Evolutionary conservation across 202 grass and related monocot species (phyloP), one percentile per base, ranked within the genome.

Genomic region (Eragrostis tef): DNA sequence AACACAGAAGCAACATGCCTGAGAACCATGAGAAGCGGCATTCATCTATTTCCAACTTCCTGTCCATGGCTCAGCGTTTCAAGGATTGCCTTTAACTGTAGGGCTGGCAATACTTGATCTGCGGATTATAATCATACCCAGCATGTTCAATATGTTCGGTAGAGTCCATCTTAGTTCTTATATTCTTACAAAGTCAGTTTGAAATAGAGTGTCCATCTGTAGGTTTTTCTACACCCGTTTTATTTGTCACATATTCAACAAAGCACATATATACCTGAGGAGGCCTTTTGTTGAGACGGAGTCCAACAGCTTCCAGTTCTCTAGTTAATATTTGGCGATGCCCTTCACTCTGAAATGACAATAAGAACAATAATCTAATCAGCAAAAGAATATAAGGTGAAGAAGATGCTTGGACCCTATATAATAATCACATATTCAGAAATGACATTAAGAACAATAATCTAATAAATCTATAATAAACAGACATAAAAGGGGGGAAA

Each of bases 271-370:
- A 57, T 90, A 99, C 96, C 89, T 92, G 96, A 60, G 96, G 96
- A 78, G 90, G 96, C 71, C 89, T 95, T 88, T 99, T 96, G 89
- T 99, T 99, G 67, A 96, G 89, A 85, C 90, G 93, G 48, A 99
- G 83, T 45, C 96, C 96, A 70, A 99, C 96, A 87, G 96, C 88
- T 91, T 99, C 93, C 70, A 96, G 49, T 88, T 99, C 96, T 82
- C 71, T 96, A 73, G 93, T 99, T 81, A 99, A 88, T 84, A 99
- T 99, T 82, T 99, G 96, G 16, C 89, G 90, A 91, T 99, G 96
- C 43, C 93, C 96, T 89, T 99, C 96, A 72, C 93, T 96, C 93
- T 96, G 81, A 88, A 79, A 93, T 72, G 20, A 88, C 70, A 75
- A 74, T 69, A 78, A 71, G 64, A 81, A 75, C 21, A 84, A 48